Evolutionary conservation across 2,329 filamentous ascomycete species (phyloP).

Genomic region (Epichloe hybrida): DNA sequence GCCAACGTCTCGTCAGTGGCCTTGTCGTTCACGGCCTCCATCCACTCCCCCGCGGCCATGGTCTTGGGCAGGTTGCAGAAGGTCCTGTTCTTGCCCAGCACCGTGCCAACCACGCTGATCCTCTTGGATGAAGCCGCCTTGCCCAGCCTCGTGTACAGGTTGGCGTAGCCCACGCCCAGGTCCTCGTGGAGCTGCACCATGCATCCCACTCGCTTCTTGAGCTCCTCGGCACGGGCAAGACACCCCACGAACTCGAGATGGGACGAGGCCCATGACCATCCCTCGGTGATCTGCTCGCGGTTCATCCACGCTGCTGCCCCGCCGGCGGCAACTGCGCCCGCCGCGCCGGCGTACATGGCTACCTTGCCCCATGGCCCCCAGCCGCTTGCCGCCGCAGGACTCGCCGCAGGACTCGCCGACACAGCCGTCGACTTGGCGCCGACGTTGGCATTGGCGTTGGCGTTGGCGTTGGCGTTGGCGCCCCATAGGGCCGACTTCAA

Average conservation of each 20-base stretch:
- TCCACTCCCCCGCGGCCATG: slow-evolving; percentile 44
- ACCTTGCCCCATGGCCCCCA: slow-evolving; percentile 79
- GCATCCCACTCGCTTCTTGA: slow-evolving; percentile 58
- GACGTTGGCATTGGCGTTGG: background rate
- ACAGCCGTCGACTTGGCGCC: background rate
- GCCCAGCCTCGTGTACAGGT: slow-evolving; percentile 78
- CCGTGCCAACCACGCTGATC: slow-evolving; percentile 38
- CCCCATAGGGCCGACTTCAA: slow-evolving; percentile 54
- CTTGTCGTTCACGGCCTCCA: slow-evolving; percentile 62
- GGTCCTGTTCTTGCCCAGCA: slow-evolving; percentile 60
- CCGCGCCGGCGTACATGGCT: slow-evolving; percentile 75
- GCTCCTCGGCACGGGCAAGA: slow-evolving; percentile 68
- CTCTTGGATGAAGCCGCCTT: slow-evolving; percentile 44
- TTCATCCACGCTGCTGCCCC: slow-evolving; percentile 79
- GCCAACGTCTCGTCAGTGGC: slow-evolving; percentile 67
- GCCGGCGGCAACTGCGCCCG: slow-evolving; percentile 67
- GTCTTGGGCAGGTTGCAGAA: slow-evolving; percentile 72
- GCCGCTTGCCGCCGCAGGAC: slow-evolving; percentile 14
- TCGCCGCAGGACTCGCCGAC: background rate
- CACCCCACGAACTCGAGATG: slow-evolving; percentile 92
- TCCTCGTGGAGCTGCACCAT: slow-evolving; percentile 52
- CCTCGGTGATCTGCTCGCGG: slow-evolving; percentile 62
- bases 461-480: slow-evolving; percentile 12
- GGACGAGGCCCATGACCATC: slow-evolving; percentile 71
- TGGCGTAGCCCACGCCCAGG: slow-evolving; percentile 63